These are phyloP conservation scores for Amaranthus palmeri DNA, from an alignment of 148 eudicot genomes.

Conservation along the genomic window DNA sequence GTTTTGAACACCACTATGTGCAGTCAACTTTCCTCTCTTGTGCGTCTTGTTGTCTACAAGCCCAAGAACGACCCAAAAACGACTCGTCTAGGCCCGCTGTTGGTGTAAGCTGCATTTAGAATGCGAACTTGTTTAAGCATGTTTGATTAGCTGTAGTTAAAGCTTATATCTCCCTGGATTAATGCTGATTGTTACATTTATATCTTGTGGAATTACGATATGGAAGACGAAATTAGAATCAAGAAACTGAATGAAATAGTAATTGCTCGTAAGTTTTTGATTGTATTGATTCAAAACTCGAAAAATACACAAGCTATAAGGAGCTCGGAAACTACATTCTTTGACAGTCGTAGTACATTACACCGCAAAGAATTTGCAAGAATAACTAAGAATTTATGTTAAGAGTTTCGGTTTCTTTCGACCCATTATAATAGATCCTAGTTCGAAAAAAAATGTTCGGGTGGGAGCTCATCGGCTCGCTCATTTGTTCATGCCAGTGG, in stretches of 20 bases:
- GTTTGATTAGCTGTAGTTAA: too few relatives aligned
- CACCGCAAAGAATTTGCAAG: slow-evolving; percentile 1
- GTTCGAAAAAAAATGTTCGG: not conserved
- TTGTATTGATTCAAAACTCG: not conserved
- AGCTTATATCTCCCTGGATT: too few relatives aligned
- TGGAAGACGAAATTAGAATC: not conserved
- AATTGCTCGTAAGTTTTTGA: not conserved
- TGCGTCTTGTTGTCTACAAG: too few relatives aligned
- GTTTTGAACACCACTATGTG: too few relatives aligned
- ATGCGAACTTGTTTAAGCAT: too few relatives aligned
- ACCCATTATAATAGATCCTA: not conserved
- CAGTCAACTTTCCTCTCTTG: too few relatives aligned
- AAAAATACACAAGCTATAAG: slow-evolving; percentile 14
- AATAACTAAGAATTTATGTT: not conserved
- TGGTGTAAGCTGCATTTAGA: too few relatives aligned
- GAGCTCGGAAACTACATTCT: slow-evolving; percentile 22
- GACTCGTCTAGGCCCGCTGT: too few relatives aligned
- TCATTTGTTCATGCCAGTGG: slow-evolving; percentile 54
- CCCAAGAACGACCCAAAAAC: too few relatives aligned
- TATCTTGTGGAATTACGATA: too few relatives aligned
- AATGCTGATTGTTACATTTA: too few relatives aligned
- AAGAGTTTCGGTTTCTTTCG: not conserved
- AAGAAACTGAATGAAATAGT: not conserved
- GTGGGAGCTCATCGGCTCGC: not conserved
- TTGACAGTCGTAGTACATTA: slow-evolving; percentile 1